These are phyloP conservation scores for Daedaleopsis nitida DNA, from an alignment of 768 basidiomycete genomes.

Conservation along the genomic window DNA sequence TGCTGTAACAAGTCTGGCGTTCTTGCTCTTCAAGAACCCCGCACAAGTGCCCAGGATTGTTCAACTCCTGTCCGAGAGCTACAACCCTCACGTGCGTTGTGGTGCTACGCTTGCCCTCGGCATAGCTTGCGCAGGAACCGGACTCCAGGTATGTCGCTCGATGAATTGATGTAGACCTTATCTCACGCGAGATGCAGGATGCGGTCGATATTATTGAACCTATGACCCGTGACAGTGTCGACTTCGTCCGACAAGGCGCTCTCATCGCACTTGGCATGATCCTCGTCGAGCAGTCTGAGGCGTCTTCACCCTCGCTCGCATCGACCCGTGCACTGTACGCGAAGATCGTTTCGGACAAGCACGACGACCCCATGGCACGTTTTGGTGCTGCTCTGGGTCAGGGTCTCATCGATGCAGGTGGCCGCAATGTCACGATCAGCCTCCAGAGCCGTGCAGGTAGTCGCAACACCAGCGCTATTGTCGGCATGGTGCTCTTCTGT, in stretches of 20 bases:
- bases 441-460: constrained; percentile 92
- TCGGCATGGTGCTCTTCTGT: constrained; percentile 97
- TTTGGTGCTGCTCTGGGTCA: constrained; percentile 96
- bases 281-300: constrained; percentile 94
- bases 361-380: constrained; percentile 98
- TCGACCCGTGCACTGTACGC: constrained; percentile 82
- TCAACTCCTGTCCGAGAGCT: constrained; percentile 95
- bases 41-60: constrained; percentile 95
- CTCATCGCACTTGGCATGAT: constrained; percentile 96
- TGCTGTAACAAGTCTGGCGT: constrained; percentile 93
- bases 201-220: constrained; percentile 96
- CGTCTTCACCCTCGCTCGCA: constrained; percentile 79
- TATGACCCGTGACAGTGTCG: constrained; percentile 97
- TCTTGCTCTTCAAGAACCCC: constrained; percentile 96
- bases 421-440: constrained; percentile 93
- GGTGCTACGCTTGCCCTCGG: constrained; percentile 96
- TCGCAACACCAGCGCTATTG: constrained; percentile 90
- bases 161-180: not conserved
- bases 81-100: constrained; percentile 98
- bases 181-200: constrained; percentile 52
- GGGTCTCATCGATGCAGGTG: constrained; percentile 97
- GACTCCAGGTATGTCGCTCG: constrained; percentile 66
- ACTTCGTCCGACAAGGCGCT: constrained; percentile 98
- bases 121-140: constrained; percentile 97
- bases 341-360: constrained; percentile 93